Base-by-base conservation (phyloP, 345 rosid genomes). In the Microthlaspi erraticum region DNA sequence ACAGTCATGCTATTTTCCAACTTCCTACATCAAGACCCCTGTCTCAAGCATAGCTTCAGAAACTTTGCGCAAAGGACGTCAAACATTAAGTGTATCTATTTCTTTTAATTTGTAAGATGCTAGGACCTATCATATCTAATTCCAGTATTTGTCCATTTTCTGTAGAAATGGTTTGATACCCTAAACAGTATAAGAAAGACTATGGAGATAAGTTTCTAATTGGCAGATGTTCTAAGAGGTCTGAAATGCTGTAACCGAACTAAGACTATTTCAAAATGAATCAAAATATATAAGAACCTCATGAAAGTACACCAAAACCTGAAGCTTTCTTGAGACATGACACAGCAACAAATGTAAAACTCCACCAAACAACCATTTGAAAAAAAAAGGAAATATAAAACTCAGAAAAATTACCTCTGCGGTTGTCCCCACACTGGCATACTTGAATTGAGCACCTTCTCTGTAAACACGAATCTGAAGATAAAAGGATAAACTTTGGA, bases 401-500 rank as follows among this genome's bases (percentile, higher is more conserved):
- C 48, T 46, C 39, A 63, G 50, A 39, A 69, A 56, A 17, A 12
- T 46, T 77, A 94, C 99, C 96, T 91, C 99, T 20, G 98, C 99
- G 26, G 97, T 94, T 73, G 99, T 94, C 64, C 99, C 99, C 10
- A 84, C 79, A 14, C 71, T 80, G 37, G 95, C 84, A 77, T 85
- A 83, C 71, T 70, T 89, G 53, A 68, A 45, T 48, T 62, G 82
- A 43, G 75, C 9, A 75, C 64, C 80, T 75, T 85, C 86, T 60
- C 81, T 66, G 70, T 68, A 83, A 60, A 81, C 83, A 80, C 73
- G 91, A 75, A 94, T 79, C 99, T 94, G 77, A 37, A 78, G 43
- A 82, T 69, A 33, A 56, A 29, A 57, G 17, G 51, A 76, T 34
- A 37, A 12, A 9, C 7, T 0, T 68, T 7, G 19, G 11, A 8